Evolutionary conservation across 2,329 filamentous ascomycete species (phyloP).

Genomic region (Apiospora koreana): DNA sequence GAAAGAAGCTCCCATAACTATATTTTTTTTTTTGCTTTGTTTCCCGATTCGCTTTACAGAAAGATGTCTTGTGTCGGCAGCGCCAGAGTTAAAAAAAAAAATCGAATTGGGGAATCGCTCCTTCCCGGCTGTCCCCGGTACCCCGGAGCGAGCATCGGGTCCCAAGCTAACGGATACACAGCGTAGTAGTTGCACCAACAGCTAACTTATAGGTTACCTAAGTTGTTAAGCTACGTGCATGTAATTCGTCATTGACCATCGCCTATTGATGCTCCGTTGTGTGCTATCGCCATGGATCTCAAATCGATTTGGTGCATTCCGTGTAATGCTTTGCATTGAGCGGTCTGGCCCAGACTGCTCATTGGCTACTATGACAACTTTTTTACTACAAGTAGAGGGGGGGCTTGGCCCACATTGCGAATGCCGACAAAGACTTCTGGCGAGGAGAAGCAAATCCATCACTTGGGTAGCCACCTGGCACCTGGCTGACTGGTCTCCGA

Average conservation of each 20-base stretch:
- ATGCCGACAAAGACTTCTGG: not conserved
- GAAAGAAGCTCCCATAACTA: slow-evolving; percentile 13
- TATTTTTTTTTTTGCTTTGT: slow-evolving; percentile 19
- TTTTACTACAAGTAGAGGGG: not conserved
- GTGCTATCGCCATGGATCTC: not conserved
- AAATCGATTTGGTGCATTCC: not conserved
- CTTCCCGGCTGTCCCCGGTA: slow-evolving; percentile 31
- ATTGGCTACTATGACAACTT: not conserved
- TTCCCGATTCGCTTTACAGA: slow-evolving; percentile 5
- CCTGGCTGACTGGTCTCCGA: not conserved
- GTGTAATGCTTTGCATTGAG: not conserved
- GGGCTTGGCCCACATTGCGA: not conserved
- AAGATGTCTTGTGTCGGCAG: slow-evolving; percentile 1
- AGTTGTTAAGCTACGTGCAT: not conserved
- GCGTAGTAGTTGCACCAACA: not conserved
- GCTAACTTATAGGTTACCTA: not conserved
- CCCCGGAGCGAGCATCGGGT: slow-evolving; percentile 22
- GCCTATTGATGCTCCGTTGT: not conserved
- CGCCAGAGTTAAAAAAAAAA: not conserved
- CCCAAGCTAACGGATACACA: slow-evolving; percentile 5
- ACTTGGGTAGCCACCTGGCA: not conserved
- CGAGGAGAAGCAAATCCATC: not conserved
- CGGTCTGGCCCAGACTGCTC: not conserved
- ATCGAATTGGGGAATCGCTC: slow-evolving; percentile 12
- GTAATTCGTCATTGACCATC: not conserved